A percentile compares a stretch with the other conserved stretches of the same genome.
These are phyloP conservation scores for Astrephomene gubernaculifera DNA, from an alignment of 139 green algal species.

Conservation along the genomic window DNA sequence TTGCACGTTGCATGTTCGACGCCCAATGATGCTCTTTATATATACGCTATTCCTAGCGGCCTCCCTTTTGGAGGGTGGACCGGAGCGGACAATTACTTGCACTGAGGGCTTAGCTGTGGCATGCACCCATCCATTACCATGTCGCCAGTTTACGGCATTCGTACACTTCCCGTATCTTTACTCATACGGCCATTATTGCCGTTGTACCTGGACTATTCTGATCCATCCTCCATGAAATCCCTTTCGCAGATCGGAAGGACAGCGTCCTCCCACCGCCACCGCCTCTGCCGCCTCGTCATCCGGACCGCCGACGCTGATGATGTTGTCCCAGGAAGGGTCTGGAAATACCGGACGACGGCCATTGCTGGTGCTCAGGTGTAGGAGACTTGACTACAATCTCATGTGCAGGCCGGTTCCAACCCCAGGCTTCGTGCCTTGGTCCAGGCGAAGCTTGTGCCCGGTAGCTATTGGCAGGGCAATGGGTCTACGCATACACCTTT, in stretches of 20 bases:
- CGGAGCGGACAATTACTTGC: slow-evolving; percentile 25
- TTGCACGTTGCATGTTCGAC: background rate
- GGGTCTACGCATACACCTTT: background rate
- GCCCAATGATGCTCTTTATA: slow-evolving; percentile 36
- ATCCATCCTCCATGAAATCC: background rate
- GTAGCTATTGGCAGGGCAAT: background rate
- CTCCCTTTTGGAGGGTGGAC: background rate
- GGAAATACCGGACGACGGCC: no score
- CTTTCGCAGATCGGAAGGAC: background rate
- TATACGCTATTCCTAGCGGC: slow-evolving; percentile 52
- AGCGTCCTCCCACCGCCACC: background rate
- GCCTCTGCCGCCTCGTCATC: slow-evolving; percentile 17
- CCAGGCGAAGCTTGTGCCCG: background rate
- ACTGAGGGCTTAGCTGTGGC: slow-evolving; percentile 26
- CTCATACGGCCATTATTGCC: no score
- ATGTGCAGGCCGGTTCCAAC: no score
- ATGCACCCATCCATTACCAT: no score
- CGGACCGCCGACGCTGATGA: slow-evolving; percentile 5
- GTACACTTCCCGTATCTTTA: no score
- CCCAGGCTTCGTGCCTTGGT: no score
- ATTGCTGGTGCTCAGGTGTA: background rate
- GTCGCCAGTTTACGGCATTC: no score
- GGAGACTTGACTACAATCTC: background rate
- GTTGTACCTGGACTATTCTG: background rate
- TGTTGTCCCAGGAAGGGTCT: background rate